A percentile compares a stretch with the other conserved stretches of the same genome.
Evolutionary conservation across 495 filamentous ascomycete species (phyloP).

Genomic region (Neurospora pannonica): DNA sequence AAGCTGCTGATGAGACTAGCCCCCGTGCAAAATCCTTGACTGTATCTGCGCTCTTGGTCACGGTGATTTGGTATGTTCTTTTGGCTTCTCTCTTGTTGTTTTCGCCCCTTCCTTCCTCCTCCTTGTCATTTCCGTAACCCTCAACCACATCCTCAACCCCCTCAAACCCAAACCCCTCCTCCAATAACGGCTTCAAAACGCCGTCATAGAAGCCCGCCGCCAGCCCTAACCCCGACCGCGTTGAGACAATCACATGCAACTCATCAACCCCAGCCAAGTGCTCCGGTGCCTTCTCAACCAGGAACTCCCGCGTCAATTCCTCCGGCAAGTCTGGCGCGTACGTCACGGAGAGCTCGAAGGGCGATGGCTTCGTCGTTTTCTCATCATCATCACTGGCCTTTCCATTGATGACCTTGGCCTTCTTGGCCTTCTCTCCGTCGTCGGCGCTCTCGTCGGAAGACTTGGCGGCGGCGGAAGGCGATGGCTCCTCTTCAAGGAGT

Average conservation of each 20-base stretch:
- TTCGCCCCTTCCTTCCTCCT: not conserved
- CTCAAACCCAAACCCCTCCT: conserved; percentile 6
- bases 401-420: not conserved
- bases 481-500: conserved; percentile 17
- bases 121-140: not conserved
- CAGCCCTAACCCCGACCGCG: conserved; percentile 55
- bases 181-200: conserved; percentile 50
- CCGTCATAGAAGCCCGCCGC: conserved; percentile 47
- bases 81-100: not conserved
- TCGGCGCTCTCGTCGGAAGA: not conserved
- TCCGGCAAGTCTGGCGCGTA: conserved; percentile 19
- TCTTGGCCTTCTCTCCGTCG: not conserved
- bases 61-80: conserved; percentile 35
- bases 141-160: not conserved
- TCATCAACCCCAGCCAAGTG: conserved; percentile 22
- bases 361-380: not conserved
- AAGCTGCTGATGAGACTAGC: conserved; percentile 35
- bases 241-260: conserved; percentile 65
- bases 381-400: not conserved
- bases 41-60: conserved; percentile 50
- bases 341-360: conserved; percentile 21
- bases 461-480: not conserved
- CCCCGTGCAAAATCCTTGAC: conserved; percentile 50
- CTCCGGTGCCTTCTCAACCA: conserved; percentile 20
- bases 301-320: conserved; percentile 18